Conservation (phyloP, 148 eudicot genomes). For the Amaranthus cruentus region DNA sequence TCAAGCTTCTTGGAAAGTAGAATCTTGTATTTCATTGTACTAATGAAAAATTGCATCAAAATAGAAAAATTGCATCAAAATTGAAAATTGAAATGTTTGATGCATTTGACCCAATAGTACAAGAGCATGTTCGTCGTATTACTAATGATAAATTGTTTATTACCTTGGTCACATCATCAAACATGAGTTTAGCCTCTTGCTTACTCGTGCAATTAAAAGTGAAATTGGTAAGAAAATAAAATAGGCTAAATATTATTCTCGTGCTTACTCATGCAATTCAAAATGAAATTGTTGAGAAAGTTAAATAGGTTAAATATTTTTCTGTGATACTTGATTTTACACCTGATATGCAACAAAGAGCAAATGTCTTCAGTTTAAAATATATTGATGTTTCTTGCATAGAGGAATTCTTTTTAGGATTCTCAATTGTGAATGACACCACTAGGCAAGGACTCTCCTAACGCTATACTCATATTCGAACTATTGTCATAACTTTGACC, state of each 20-base stretch:
- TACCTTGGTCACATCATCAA: constrained; percentile 3
- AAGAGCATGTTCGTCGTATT: constrained; percentile 1
- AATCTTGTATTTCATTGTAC: not conserved
- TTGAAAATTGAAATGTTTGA: not conserved
- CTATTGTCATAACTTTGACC: no score
- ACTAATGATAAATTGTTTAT: not conserved
- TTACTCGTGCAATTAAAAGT: not conserved
- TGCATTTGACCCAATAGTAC: not conserved
- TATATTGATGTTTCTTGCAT: no score
- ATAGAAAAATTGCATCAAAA: not conserved
- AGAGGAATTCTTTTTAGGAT: no score
- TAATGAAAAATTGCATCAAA: not conserved
- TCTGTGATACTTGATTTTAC: no score
- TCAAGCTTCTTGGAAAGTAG: not conserved
- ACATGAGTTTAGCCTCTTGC: not conserved
- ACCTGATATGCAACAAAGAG: no score
- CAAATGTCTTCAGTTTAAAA: no score
- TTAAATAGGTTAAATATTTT: no score
- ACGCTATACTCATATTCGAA: no score
- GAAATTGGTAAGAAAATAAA: not conserved
- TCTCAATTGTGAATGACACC: no score
- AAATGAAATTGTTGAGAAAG: no score
- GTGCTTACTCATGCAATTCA: not conserved
- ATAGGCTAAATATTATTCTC: not conserved
- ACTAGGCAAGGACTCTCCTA: no score